These are phyloP conservation scores for Orobanche coerulescens DNA, from an alignment of 257 asterid species.

Conservation along the genomic window DNA sequence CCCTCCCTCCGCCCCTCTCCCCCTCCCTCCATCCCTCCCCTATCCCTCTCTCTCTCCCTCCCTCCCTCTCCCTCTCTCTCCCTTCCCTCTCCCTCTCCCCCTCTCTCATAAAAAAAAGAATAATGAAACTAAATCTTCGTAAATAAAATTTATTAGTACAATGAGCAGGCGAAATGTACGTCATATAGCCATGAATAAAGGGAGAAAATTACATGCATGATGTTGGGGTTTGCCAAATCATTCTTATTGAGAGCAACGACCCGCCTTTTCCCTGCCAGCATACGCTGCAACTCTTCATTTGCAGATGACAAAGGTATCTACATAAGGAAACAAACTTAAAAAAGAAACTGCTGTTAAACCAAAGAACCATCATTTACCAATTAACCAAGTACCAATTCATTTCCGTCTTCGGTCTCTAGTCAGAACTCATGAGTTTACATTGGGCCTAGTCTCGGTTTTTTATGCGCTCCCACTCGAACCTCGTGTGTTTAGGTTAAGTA, in stretches of 20 bases:
- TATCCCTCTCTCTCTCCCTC: no score
- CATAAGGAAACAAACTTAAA: no score
- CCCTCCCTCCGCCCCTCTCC: no score
- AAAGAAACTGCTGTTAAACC: neutral
- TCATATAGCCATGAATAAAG: neutral
- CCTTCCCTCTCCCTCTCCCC: neutral
- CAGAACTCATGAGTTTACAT: no score
- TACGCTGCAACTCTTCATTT: slow-evolving; percentile 68
- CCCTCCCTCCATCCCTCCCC: no score
- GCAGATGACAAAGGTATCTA: slow-evolving; percentile 87
- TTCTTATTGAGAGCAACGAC: slow-evolving; percentile 87
- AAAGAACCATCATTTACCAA: neutral
- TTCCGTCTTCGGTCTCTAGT: no score
- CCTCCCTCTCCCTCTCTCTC: no score
- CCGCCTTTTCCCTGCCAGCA: slow-evolving; percentile 67
- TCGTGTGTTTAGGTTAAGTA: no score
- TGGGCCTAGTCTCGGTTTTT: no score
- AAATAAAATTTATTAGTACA: neutral
- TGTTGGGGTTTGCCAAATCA: slow-evolving; percentile 86
- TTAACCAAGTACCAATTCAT: no score
- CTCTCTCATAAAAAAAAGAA: neutral
- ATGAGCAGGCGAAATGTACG: neutral
- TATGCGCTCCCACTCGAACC: no score
- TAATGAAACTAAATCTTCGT: neutral
- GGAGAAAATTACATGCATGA: slow-evolving; percentile 57